These are phyloP conservation scores for Apiosordaria backusii DNA, from an alignment of 495 filamentous ascomycete species.

Conservation along the genomic window DNA sequence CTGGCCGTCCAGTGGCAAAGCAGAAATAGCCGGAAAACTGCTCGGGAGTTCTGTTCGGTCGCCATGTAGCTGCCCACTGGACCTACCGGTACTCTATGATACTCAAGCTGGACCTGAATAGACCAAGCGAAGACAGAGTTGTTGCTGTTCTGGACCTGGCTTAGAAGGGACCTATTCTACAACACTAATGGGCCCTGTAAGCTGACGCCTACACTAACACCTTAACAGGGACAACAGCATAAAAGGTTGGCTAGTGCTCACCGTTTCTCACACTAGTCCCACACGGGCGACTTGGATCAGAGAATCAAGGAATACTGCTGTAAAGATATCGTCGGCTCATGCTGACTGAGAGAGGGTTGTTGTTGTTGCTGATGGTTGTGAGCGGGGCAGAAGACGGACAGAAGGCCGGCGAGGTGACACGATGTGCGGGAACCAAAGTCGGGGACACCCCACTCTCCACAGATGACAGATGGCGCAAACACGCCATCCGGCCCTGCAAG, in stretches of 20 bases:
- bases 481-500: conserved; percentile 17
- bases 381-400: no score
- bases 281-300: neutral
- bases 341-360: neutral
- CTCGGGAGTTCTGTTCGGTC: neutral
- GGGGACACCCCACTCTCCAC: conserved; percentile 7
- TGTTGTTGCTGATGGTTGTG: no score
- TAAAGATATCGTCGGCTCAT: neutral
- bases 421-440: neutral
- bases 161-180: neutral
- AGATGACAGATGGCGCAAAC: conserved; percentile 6
- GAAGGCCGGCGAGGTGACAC: no score
- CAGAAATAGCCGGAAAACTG: neutral
- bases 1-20: neutral
- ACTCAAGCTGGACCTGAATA: neutral
- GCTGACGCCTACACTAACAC: conserved; percentile 9
- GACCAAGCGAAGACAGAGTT: neutral
- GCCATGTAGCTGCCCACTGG: neutral
- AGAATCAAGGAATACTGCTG: neutral
- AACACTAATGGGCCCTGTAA: neutral
- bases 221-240: neutral
- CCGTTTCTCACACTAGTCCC: neutral
- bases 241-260: conserved; percentile 5
- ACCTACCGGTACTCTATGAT: neutral
- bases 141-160: conserved; percentile 7